Conservation (phyloP, 768 basidiomycete genomes). For the Pleurotus cornucopiae region DNA sequence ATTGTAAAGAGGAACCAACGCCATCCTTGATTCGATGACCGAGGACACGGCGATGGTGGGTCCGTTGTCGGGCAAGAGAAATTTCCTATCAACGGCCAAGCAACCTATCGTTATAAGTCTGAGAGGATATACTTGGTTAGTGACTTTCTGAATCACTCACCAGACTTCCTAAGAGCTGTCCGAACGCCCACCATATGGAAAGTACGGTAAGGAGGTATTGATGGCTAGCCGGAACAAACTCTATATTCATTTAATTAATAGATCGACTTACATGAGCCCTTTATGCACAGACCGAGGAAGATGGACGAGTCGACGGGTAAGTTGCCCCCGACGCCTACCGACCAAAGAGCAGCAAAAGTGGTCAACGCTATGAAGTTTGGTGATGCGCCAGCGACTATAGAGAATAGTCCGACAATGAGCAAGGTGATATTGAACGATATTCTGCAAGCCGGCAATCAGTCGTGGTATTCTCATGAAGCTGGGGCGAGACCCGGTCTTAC, state of each 20-base stretch:
- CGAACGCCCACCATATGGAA: slow-evolving; percentile 79
- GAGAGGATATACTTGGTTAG: not conserved
- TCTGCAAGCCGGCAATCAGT: slow-evolving; percentile 21
- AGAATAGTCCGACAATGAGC: slow-evolving; percentile 63
- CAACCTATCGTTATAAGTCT: slow-evolving; percentile 35
- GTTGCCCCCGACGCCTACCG: slow-evolving; percentile 59
- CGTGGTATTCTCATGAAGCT: slow-evolving; percentile 1
- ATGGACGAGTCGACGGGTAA: slow-evolving; percentile 74
- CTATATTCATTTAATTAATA: slow-evolving; percentile 23
- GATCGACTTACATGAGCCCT: not conserved
- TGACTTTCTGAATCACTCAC: slow-evolving; percentile 14
- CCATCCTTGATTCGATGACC: slow-evolving; percentile 65
- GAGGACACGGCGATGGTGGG: slow-evolving; percentile 30
- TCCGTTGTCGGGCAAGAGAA: slow-evolving; percentile 47
- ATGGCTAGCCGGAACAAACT: slow-evolving; percentile 67
- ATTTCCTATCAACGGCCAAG: slow-evolving; percentile 71
- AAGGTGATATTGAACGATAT: slow-evolving; percentile 71
- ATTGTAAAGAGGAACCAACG: slow-evolving; percentile 71
- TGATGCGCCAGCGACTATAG: slow-evolving; percentile 57
- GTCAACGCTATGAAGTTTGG: slow-evolving; percentile 48
- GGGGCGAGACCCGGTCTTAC: slow-evolving; percentile 24
- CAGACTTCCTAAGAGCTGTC: slow-evolving; percentile 57
- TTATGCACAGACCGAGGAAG: slow-evolving; percentile 52
- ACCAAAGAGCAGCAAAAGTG: slow-evolving; percentile 51
- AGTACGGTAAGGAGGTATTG: slow-evolving; percentile 74